These are phyloP conservation scores for Hypomyces rosellus DNA, from an alignment of 2,329 filamentous ascomycete genomes.

Conservation along the genomic window DNA sequence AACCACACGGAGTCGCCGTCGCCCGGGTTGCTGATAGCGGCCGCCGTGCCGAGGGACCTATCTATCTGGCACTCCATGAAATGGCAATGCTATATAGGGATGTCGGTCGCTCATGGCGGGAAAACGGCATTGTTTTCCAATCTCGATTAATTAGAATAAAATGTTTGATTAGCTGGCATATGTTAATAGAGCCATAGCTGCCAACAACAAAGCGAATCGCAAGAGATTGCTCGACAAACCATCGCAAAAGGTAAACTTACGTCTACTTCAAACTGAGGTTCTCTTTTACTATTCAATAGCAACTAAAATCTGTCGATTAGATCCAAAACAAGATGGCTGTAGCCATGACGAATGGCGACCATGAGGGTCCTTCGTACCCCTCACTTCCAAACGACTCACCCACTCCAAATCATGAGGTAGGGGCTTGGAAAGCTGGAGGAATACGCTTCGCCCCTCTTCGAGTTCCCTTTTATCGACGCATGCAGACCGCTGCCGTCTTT, in stretches of 20 bases:
- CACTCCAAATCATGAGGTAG: conserved; percentile 18
- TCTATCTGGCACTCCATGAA: not conserved
- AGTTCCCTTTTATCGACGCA: conserved; percentile 61
- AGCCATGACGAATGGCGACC: conserved; percentile 9
- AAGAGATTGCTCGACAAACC: too few species aligned
- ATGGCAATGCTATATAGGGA: not conserved
- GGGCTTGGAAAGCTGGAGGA: conserved; percentile 37
- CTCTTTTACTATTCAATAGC: not conserved
- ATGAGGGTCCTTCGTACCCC: conserved; percentile 19
- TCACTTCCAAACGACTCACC: conserved; percentile 18
- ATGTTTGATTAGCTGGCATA: too few species aligned
- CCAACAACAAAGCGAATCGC: too few species aligned
- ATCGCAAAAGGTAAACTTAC: too few species aligned
- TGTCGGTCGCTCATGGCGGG: not conserved
- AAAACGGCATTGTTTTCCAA: too few species aligned
- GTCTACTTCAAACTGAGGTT: too few species aligned
- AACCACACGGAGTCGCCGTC: not conserved
- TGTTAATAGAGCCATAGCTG: too few species aligned
- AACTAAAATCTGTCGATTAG: not conserved
- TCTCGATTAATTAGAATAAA: too few species aligned
- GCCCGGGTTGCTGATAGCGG: not conserved
- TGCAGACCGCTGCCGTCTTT: conserved; percentile 74
- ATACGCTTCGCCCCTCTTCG: conserved; percentile 82
- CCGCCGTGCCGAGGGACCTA: not conserved
- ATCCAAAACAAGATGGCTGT: not conserved